Conservation (phyloP, 2,329 filamentous ascomycete genomes). For the Tolypocladium nubicola region DNA sequence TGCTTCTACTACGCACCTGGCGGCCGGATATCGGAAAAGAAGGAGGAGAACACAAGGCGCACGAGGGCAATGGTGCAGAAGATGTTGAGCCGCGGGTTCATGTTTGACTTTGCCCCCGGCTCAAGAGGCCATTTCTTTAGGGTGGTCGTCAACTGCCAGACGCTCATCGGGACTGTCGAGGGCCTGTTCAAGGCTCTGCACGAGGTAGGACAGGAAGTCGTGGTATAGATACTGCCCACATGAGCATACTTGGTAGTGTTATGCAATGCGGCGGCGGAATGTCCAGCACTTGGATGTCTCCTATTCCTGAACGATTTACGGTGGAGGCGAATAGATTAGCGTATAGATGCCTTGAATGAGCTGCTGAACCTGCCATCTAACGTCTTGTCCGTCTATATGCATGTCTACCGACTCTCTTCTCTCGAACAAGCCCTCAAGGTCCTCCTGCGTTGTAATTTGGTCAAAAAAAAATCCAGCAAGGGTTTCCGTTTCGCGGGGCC, state of each 20-base stretch:
- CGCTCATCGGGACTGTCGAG: constrained; percentile 36
- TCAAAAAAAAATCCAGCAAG: background rate
- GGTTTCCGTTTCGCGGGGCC: background rate
- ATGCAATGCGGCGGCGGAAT: too few relatives aligned
- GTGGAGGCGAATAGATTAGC: background rate
- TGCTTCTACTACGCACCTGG: constrained; percentile 75
- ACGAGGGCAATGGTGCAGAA: constrained; percentile 36
- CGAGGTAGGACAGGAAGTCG: constrained; percentile 25
- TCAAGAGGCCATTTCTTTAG: constrained; percentile 44
- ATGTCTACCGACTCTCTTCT: background rate
- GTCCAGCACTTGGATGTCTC: background rate
- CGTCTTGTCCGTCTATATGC: background rate
- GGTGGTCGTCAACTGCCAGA: constrained; percentile 47
- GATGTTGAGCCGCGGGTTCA: constrained; percentile 42
- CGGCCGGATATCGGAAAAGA: constrained; percentile 32
- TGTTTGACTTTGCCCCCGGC: constrained; percentile 49
- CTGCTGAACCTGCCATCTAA: background rate
- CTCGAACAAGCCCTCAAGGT: too few relatives aligned
- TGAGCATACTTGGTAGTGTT: background rate
- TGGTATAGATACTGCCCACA: background rate
- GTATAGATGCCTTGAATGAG: background rate
- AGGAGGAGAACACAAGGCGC: constrained; percentile 34
- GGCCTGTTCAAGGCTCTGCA: constrained; percentile 43
- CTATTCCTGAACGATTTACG: background rate
- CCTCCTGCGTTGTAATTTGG: background rate